Evolutionary conservation across 495 filamentous ascomycete species (phyloP).

Genomic region (Cudoniella acicularis): DNA sequence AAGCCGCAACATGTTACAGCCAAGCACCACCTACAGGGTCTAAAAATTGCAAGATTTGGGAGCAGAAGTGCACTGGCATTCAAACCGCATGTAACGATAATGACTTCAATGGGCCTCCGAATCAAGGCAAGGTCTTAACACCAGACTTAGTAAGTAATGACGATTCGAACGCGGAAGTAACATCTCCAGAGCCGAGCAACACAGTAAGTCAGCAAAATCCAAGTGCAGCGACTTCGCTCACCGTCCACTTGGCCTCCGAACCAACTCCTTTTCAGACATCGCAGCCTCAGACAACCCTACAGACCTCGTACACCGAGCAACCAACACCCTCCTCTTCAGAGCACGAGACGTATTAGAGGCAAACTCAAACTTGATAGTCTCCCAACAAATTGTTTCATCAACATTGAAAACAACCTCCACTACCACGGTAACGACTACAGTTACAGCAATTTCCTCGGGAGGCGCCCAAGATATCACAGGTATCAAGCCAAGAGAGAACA

Average conservation of each 20-base stretch:
- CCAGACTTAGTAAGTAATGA: slow-evolving; percentile 12
- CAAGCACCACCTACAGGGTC: slow-evolving; percentile 53
- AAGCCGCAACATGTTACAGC: slow-evolving; percentile 53
- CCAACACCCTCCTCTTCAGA: background rate
- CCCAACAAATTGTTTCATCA: no score
- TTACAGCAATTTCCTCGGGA: no score
- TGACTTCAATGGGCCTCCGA: slow-evolving; percentile 55
- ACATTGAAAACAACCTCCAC: no score
- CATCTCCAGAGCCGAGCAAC: background rate
- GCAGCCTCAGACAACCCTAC: background rate
- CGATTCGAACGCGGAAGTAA: background rate
- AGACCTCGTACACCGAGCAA: background rate
- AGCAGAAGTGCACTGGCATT: slow-evolving; percentile 53
- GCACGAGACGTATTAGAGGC: no score
- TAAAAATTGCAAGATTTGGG: slow-evolving; percentile 55
- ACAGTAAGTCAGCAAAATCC: no score
- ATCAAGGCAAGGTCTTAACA: slow-evolving; percentile 44
- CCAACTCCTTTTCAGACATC: background rate
- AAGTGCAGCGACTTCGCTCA: no score
- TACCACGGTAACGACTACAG: no score
- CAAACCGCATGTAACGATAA: slow-evolving; percentile 41
- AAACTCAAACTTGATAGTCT: no score
- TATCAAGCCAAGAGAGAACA: no score
- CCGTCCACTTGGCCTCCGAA: background rate
- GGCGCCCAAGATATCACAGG: no score